phyloP scores from a whole-genome alignment of 208 protist species.

The Trypanosoma caninum region DNA sequence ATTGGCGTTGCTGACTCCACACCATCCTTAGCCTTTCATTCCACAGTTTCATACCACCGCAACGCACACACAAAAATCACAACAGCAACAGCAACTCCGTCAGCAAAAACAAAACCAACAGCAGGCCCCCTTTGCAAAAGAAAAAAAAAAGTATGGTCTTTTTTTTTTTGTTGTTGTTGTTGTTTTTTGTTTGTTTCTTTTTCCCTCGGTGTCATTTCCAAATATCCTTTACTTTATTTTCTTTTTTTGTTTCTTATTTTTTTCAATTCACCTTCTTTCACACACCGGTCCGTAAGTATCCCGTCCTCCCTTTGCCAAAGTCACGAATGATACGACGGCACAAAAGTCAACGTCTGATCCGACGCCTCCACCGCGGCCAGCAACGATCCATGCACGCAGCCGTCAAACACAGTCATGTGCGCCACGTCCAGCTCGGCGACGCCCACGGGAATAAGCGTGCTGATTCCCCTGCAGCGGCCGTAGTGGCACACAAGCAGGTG shows the following conservation, averaged over 20 bases:
- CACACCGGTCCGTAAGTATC: not conserved
- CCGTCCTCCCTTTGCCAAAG: not conserved
- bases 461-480: slow-evolving; percentile 22
- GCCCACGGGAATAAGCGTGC: slow-evolving; percentile 65
- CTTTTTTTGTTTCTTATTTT: not conserved
- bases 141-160: too few species aligned
- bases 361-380: slow-evolving; percentile 53
- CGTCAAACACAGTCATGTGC: slow-evolving; percentile 41
- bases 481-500: slow-evolving; percentile 79
- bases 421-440: slow-evolving; percentile 48
- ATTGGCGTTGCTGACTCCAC: too few species aligned
- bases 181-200: not conserved
- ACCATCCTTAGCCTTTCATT: too few species aligned
- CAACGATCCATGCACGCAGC: slow-evolving; percentile 59
- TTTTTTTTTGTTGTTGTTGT: not conserved
- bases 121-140: too few species aligned
- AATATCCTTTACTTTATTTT: not conserved
- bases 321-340: slow-evolving; percentile 71
- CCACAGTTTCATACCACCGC: too few species aligned
- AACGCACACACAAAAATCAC: too few species aligned
- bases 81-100: too few species aligned
- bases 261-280: not conserved
- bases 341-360: slow-evolving; percentile 45
- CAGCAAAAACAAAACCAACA: too few species aligned
- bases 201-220: not conserved